These are phyloP conservation scores for Rhynchospora pubera DNA, from an alignment of 176 grass and related monocot genomes.

Conservation along the genomic window DNA sequence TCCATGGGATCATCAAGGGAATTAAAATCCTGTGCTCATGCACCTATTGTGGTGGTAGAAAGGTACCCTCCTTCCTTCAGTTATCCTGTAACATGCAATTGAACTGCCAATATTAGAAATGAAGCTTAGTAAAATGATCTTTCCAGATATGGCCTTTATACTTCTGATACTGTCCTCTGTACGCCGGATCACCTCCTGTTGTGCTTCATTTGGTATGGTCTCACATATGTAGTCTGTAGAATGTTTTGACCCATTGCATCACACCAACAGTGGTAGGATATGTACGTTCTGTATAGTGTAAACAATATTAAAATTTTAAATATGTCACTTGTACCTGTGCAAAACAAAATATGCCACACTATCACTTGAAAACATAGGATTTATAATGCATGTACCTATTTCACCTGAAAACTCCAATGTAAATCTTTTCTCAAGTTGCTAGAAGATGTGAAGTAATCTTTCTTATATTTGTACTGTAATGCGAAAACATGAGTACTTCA, in stretches of 20 bases:
- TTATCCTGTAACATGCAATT: background rate
- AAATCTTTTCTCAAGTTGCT: background rate
- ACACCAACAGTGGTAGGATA: background rate
- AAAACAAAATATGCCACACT: background rate
- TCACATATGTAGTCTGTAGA: background rate
- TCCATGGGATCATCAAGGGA: conserved; percentile 17
- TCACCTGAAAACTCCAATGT: background rate
- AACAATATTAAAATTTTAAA: background rate
- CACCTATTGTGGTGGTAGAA: conserved; percentile 1
- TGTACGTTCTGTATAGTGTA: background rate
- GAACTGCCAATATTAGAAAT: background rate
- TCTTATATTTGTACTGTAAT: background rate
- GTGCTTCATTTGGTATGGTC: background rate
- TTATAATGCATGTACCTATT: background rate
- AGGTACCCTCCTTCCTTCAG: conserved; percentile 11
- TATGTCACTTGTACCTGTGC: background rate
- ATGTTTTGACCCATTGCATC: background rate
- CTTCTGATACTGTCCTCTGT: background rate
- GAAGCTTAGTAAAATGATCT: background rate
- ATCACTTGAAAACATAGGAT: background rate
- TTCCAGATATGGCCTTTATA: background rate
- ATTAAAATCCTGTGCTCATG: conserved; percentile 19
- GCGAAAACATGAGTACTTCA: background rate
- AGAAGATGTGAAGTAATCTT: background rate
- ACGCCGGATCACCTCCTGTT: background rate